Evolutionary conservation across 805 yeast genomes (phyloP).

Genomic region (Metschnikowia drakensbergensis): DNA sequence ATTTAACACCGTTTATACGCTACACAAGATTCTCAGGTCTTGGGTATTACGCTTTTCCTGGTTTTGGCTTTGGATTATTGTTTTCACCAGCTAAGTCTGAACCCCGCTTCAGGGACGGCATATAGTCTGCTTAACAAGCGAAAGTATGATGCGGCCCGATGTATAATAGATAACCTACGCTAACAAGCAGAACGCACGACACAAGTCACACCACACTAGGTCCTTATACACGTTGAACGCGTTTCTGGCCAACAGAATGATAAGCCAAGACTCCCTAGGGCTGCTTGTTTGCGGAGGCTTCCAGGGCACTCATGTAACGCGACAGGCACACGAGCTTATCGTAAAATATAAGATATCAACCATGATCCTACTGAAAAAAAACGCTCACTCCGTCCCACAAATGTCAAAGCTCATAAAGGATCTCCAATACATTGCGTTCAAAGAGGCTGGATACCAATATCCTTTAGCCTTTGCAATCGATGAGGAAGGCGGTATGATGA

Average conservation of each 20-base stretch:
- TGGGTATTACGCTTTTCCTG: too few species aligned
- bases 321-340: conserved; percentile 50
- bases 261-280: conserved; percentile 29
- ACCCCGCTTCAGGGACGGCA: conserved; percentile 1
- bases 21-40: too few species aligned
- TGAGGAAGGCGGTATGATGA: conserved; percentile 63
- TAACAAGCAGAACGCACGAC: background rate
- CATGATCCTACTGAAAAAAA: conserved; percentile 49
- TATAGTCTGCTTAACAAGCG: background rate
- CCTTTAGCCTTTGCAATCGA: conserved; percentile 58
- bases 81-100: too few species aligned
- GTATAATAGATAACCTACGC: too few species aligned
- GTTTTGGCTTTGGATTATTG: background rate
- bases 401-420: conserved; percentile 48
- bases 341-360: conserved; percentile 49
- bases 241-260: background rate
- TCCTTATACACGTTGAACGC: background rate
- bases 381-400: conserved; percentile 47
- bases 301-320: conserved; percentile 50
- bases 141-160: background rate
- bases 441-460: conserved; percentile 43
- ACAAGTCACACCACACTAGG: background rate
- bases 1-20: too few species aligned
- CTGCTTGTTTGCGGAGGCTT: conserved; percentile 59
- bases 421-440: conserved; percentile 50